phyloP scores from a whole-genome alignment of 2,329 filamentous ascomycete species.

The Daldinia sp. region DNA sequence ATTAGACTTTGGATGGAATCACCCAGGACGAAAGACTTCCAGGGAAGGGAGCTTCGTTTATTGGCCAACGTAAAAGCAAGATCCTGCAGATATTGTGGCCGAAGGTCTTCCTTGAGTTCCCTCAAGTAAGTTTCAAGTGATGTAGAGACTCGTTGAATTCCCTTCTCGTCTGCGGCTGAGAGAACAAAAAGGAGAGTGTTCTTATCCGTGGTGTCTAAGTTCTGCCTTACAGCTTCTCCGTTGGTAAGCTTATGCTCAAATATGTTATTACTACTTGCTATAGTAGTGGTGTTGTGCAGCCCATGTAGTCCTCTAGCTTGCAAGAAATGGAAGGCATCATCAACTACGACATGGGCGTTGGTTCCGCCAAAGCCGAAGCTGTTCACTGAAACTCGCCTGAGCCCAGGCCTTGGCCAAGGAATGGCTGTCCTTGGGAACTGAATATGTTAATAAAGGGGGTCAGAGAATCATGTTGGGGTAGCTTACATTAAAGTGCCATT shows the following conservation, averaged over 20 bases:
- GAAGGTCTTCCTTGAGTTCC: not conserved
- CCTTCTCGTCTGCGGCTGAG: not conserved
- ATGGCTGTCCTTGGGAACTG: not conserved
- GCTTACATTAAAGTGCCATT: not conserved
- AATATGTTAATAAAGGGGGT: not conserved
- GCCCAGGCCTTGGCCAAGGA: slow-evolving; percentile 52
- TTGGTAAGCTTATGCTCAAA: not conserved
- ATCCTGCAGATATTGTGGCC: not conserved
- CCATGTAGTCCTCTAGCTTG: slow-evolving; percentile 1
- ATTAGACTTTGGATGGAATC: not conserved
- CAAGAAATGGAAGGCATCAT: slow-evolving; percentile 20
- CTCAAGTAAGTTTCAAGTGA: not conserved
- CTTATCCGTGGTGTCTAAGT: not conserved
- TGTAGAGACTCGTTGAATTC: not conserved
- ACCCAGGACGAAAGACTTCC: not conserved
- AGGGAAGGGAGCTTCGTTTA: not conserved
- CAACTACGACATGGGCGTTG: slow-evolving; percentile 32
- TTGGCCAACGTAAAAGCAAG: not conserved
- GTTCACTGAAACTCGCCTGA: slow-evolving; percentile 43
- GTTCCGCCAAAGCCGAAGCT: slow-evolving; percentile 28
- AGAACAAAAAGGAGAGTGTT: not conserved
- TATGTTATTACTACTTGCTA: slow-evolving; percentile 1
- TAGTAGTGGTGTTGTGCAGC: slow-evolving; percentile 3
- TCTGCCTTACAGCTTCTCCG: not conserved
- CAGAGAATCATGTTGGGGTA: not conserved